phyloP scores from a whole-genome alignment of 2,329 filamentous ascomycete species.

The Phoma sp. region DNA sequence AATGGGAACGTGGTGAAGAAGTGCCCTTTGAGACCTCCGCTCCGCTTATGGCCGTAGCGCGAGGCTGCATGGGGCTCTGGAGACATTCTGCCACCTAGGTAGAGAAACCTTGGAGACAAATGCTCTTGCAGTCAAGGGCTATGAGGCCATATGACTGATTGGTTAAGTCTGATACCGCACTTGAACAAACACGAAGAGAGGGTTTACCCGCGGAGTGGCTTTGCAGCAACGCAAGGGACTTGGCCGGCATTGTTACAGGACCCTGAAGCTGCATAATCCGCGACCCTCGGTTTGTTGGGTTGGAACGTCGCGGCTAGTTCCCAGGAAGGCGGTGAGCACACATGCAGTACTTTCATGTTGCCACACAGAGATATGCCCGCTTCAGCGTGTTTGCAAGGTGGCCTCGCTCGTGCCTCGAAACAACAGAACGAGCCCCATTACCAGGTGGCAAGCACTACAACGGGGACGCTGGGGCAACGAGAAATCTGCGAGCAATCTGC shows the following conservation, averaged over 20 bases:
- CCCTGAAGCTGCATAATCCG: conserved; percentile 20
- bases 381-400: conserved; percentile 1
- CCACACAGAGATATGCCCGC: conserved; percentile 19
- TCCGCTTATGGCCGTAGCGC: conserved; percentile 29
- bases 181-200: no score
- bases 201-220: no score
- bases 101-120: background rate
- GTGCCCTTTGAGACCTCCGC: conserved; percentile 8
- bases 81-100: conserved; percentile 5
- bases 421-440: background rate
- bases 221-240: conserved; percentile 1
- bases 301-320: conserved; percentile 10
- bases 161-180: no score
- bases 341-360: conserved; percentile 13
- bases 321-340: conserved; percentile 20
- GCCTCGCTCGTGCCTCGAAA: background rate
- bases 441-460: conserved; percentile 8
- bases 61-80: conserved; percentile 9
- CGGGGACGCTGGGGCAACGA: conserved; percentile 2
- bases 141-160: background rate
- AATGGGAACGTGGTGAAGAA: background rate
- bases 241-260: background rate
- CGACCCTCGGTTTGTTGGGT: conserved; percentile 17
- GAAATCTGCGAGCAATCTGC: conserved; percentile 4
- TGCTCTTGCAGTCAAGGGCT: background rate